Evolutionary conservation across 2,329 filamentous ascomycete genomes (phyloP).

Genomic region (Thelonectria blattea): DNA sequence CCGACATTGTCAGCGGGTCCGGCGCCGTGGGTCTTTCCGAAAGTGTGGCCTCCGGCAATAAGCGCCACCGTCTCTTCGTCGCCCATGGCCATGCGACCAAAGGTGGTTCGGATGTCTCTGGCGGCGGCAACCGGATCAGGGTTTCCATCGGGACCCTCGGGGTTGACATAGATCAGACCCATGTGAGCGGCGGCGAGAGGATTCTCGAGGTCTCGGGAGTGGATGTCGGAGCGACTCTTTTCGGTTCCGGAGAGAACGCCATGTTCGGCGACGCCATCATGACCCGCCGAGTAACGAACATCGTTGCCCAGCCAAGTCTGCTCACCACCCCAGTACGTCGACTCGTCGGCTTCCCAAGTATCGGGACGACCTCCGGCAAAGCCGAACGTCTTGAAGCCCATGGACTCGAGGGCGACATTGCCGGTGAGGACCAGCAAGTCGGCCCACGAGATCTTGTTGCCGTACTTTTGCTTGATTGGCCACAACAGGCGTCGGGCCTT

Average conservation of each 20-base stretch:
- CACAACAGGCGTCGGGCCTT: conserved; percentile 79
- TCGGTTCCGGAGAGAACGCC: not conserved
- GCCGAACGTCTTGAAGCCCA: conserved; percentile 76
- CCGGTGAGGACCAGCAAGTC: conserved; percentile 74
- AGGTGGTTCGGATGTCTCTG: conserved; percentile 75
- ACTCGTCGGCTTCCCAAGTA: conserved; percentile 77
- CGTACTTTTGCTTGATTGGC: conserved; percentile 87
- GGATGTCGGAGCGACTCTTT: conserved; percentile 58
- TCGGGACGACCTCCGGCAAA: conserved; percentile 76
- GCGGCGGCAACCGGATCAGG: conserved; percentile 74
- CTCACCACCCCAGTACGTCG: conserved; percentile 79
- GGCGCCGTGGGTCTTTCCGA: conserved; percentile 83
- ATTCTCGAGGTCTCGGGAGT: conserved; percentile 68
- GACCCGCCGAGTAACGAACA: conserved; percentile 61
- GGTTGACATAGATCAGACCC: conserved; percentile 84
- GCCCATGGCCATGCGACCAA: conserved; percentile 82
- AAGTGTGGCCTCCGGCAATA: conserved; percentile 78
- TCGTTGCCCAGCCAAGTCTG: conserved; percentile 77
- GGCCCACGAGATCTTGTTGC: conserved; percentile 82
- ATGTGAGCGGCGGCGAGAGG: conserved; percentile 70
- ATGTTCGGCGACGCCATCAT: not conserved
- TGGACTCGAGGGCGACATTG: conserved; percentile 78
- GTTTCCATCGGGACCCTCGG: conserved; percentile 75
- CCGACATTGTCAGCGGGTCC: conserved; percentile 61
- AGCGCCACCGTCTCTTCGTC: conserved; percentile 82